Evolutionary conservation across 2,329 filamentous ascomycete genomes (phyloP).

Genomic region (Tolypocladium endophyticum): DNA sequence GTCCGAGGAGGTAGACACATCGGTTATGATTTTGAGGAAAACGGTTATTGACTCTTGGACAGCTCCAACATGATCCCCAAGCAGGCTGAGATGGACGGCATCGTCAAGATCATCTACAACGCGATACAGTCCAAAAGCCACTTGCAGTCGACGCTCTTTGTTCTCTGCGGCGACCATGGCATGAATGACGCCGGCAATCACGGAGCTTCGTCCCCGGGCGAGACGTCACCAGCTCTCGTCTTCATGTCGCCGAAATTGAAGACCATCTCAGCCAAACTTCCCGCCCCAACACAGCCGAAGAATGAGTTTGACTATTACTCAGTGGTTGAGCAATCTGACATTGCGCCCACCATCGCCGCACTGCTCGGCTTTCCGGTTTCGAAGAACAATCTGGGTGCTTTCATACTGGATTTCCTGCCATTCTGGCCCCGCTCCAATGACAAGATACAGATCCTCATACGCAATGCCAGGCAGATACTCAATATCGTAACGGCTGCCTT

Average conservation of each 20-base stretch:
- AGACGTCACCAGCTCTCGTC: constrained; percentile 85
- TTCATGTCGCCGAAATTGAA: constrained; percentile 82
- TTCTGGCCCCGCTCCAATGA: constrained; percentile 55
- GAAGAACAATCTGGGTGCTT: constrained; percentile 79
- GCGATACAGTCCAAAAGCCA: constrained; percentile 63
- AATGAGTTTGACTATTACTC: constrained; percentile 77
- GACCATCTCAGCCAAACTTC: constrained; percentile 31
- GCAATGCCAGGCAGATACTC: constrained; percentile 74
- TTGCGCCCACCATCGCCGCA: constrained; percentile 80
- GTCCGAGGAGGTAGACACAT: constrained; percentile 62
- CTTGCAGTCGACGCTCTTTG: constrained; percentile 67
- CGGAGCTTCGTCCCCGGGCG: constrained; percentile 83
- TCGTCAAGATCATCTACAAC: constrained; percentile 65
- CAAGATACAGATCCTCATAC: constrained; percentile 56
- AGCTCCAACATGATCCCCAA: constrained; percentile 89
- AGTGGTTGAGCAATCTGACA: constrained; percentile 84
- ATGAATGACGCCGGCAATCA: constrained; percentile 99
- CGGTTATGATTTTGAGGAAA: not conserved
- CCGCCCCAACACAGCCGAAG: constrained; percentile 46
- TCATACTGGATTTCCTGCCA: constrained; percentile 67
- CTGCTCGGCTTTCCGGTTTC: constrained; percentile 82
- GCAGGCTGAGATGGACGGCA: constrained; percentile 83
- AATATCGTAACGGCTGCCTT: constrained; percentile 68
- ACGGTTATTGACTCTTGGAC: constrained; percentile 2
- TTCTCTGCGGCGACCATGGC: constrained; percentile 91